phyloP scores from a whole-genome alignment of 2,329 filamentous ascomycete genomes.

The Ustilaginoidea virens region DNA sequence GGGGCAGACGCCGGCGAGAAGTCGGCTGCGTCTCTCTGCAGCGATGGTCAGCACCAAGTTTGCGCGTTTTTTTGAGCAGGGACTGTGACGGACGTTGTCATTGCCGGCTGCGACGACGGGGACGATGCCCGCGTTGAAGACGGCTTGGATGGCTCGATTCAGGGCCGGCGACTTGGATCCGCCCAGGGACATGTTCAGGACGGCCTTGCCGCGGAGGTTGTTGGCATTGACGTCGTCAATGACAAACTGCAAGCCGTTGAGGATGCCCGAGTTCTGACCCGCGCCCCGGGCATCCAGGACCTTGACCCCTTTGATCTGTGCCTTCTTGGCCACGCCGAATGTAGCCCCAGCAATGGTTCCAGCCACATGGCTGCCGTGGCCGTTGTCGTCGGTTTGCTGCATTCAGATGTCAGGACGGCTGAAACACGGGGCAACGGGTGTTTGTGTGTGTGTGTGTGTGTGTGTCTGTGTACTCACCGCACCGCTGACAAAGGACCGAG shows the following conservation, averaged over 20 bases:
- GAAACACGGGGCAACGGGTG: too few species aligned
- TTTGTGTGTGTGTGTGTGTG: too few species aligned
- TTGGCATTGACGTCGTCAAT: conserved; percentile 27
- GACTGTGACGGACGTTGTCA: conserved; percentile 23
- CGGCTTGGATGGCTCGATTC: conserved; percentile 37
- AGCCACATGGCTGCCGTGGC: conserved; percentile 49
- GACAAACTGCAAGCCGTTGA: conserved; percentile 44
- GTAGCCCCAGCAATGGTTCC: conserved; percentile 45
- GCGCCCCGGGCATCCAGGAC: conserved; percentile 32
- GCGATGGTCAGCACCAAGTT: too few species aligned
- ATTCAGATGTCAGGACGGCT: too few species aligned
- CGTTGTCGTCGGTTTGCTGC: conserved; percentile 39
- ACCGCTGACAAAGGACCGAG: conserved; percentile 34
- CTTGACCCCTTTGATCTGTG: conserved; percentile 40
- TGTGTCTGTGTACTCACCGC: conserved; percentile 25
- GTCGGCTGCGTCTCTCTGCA: too few species aligned
- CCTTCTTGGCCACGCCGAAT: conserved; percentile 47
- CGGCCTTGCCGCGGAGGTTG: conserved; percentile 32
- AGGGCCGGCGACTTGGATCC: conserved; percentile 31
- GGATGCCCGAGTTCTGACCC: conserved; percentile 25
- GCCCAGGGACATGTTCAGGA: conserved; percentile 50
- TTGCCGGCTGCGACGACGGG: conserved; percentile 47
- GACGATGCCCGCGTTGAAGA: conserved; percentile 35
- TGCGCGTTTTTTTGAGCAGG: too few species aligned
- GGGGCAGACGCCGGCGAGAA: conserved; percentile 38